phyloP scores from a whole-genome alignment of 441 rosid species.

The Gossypium davidsonii region DNA sequence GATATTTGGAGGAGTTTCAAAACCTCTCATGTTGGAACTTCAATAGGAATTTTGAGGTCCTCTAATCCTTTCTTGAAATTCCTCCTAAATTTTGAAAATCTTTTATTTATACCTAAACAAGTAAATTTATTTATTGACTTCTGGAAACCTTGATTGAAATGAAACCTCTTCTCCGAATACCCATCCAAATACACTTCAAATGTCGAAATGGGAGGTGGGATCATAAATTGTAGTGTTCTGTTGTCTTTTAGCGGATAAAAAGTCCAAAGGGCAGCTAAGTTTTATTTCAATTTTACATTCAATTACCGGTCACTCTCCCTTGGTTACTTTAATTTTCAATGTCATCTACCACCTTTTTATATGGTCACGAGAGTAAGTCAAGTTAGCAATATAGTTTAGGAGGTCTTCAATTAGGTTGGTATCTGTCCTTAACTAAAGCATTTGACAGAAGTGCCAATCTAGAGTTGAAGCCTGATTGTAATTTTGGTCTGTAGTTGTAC shows the following conservation, averaged over 20 bases:
- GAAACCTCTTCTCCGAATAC: background rate
- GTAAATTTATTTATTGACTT: background rate
- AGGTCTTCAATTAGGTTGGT: background rate
- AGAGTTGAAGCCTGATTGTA: background rate
- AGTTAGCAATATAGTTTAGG: background rate
- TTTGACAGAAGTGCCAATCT: background rate
- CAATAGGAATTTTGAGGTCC: background rate
- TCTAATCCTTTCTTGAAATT: background rate
- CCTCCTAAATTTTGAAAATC: background rate
- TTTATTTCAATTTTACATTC: background rate
- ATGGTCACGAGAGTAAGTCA: background rate
- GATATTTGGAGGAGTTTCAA: background rate
- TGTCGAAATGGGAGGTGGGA: background rate
- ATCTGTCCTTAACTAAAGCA: conserved; percentile 4
- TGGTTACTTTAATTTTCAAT: background rate
- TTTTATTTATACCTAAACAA: background rate
- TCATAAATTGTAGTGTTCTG: background rate
- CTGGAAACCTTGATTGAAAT: background rate
- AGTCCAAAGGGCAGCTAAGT: background rate
- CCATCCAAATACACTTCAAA: background rate
- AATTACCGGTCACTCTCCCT: background rate
- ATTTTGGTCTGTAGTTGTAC: background rate
- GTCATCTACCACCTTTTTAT: background rate
- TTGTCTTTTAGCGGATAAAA: background rate
- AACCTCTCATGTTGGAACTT: background rate